Base-by-base conservation (phyloP, 108 stramenopile genomes). In the Aurantiochytrium sp. region DNA sequence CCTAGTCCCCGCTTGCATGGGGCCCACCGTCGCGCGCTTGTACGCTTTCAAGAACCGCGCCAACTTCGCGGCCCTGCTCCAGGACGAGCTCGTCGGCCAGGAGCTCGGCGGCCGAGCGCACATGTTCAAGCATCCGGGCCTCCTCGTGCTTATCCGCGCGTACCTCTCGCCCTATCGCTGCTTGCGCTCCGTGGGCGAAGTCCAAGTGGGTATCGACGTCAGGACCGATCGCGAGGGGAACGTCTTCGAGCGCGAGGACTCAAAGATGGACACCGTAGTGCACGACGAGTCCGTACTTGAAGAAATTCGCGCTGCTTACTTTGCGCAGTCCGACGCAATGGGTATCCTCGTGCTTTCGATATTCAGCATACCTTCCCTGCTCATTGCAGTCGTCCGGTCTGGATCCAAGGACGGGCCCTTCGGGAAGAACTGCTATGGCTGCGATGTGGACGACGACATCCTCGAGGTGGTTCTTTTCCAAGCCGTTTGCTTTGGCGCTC, bases 251-350 rank as follows among this genome's bases (percentile, higher is more conserved):
- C 4, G 59, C 27, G 32, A 65, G 19, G 59, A 65, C 59, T 65
- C 59, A 0, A 65, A 65, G 1, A 8, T 65, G 27, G 59, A 65
- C 59, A 30, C 6, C 10, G 59, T 65, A 34, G 59, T 65, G 1
- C 59, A 65, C 34, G 59, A 65, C 59, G 34, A 34, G 32, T 65
- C 59, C 59, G 34, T 34, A 19, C 59, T 65, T 12, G 32, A 65
- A 27, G 32, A 65, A 65, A 65, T 65, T 65, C 59, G 59, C 24
- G 59, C 59, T 19, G 59, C 59, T 19, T 65, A 65, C 59, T 65
- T 65, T 65, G 59, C 59, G 34, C 59, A 81, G 39, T 81, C 73
- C 3, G 73, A 48, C n/a, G 73, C 45, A 27, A 81, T 81, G 73
- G 42, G 73, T 48, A 6, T 48, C 12, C n/a, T 41, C 3, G 39